phyloP scores from a whole-genome alignment of 345 rosid genomes.

The Sisymbrium altissimum region DNA sequence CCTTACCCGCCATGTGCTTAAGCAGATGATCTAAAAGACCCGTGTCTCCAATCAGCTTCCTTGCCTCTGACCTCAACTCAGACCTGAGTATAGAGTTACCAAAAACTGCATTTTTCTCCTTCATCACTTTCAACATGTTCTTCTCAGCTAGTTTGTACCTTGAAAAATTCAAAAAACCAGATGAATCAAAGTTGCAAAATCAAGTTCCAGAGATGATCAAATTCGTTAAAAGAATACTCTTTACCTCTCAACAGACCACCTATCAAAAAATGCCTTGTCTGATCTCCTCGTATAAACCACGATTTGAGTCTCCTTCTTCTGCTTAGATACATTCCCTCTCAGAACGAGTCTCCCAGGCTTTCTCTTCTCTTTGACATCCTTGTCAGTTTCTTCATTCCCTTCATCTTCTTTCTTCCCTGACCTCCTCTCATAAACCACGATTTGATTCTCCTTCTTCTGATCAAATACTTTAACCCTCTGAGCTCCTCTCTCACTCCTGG shows the following conservation, averaged over 20 bases:
- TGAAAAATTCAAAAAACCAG: slow-evolving; percentile 4
- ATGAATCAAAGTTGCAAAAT: not conserved
- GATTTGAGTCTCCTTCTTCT: slow-evolving; percentile 37
- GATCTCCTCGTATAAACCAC: slow-evolving; percentile 41
- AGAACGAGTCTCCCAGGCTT: slow-evolving; percentile 29
- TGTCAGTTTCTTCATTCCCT: not conserved
- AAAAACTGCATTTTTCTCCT: slow-evolving; percentile 66
- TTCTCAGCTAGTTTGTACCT: slow-evolving; percentile 86
- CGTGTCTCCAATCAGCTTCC: slow-evolving; percentile 93
- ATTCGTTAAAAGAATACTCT: not conserved
- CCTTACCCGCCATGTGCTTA: slow-evolving; percentile 95
- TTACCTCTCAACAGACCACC: slow-evolving; percentile 88
- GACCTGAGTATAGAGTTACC: slow-evolving; percentile 74
- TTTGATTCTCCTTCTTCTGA: slow-evolving; percentile 39
- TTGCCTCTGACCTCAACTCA: slow-evolving; percentile 64
- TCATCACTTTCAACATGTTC: slow-evolving; percentile 85
- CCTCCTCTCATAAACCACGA: slow-evolving; percentile 42
- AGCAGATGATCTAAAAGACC: slow-evolving; percentile 91
- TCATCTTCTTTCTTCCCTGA: slow-evolving; percentile 24
- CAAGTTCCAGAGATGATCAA: slow-evolving; percentile 2
- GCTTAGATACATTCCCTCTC: slow-evolving; percentile 33
- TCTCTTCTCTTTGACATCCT: not conserved
- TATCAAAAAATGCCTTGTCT: slow-evolving; percentile 41
- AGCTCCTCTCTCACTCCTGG: slow-evolving; percentile 11
- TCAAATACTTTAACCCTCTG: slow-evolving; percentile 35